Conservation (phyloP, 2,329 filamentous ascomycete species). For the Cucurbitaria berberidis region DNA sequence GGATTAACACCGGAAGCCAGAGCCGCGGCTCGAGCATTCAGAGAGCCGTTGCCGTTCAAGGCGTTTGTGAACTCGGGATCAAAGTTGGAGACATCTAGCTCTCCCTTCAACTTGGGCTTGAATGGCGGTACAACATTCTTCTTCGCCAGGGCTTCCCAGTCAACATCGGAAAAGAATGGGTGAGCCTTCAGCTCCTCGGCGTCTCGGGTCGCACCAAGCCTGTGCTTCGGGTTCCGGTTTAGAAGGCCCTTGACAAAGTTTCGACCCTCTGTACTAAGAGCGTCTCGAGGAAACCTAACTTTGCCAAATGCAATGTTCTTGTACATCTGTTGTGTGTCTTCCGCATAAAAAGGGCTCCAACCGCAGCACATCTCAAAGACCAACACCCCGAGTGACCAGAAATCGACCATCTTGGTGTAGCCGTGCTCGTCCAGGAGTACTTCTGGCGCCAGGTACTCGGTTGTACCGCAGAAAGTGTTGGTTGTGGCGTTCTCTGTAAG, state of each 20-base stretch:
- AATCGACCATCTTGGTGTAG: constrained; percentile 99
- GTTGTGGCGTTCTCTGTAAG: constrained; percentile 96
- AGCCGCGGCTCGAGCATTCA: constrained; percentile 89
- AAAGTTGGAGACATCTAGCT: constrained; percentile 97
- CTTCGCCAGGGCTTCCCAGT: constrained; percentile 86
- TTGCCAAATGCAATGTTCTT: constrained; percentile 99
- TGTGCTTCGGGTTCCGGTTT: constrained; percentile 95
- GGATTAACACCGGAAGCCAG: constrained; percentile 81
- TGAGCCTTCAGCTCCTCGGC: constrained; percentile 94
- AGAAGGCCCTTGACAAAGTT: constrained; percentile 98
- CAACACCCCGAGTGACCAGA: constrained; percentile 96
- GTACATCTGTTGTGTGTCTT: constrained; percentile 99
- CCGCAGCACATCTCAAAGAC: constrained; percentile 99
- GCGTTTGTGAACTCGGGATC: constrained; percentile 98
- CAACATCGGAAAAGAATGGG: constrained; percentile 91
- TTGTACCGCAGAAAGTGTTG: constrained; percentile 98
- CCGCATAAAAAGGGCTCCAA: constrained; percentile 98
- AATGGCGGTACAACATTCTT: constrained; percentile 96
- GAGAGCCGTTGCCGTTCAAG: constrained; percentile 79
- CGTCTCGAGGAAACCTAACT: constrained; percentile 93
- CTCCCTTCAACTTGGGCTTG: constrained; percentile 95
- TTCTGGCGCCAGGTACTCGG: constrained; percentile 70
- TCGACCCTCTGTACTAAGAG: constrained; percentile 88
- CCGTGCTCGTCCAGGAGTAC: constrained; percentile 2
- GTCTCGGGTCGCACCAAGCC: constrained; percentile 87